These are phyloP conservation scores for Alternaria longipes DNA, from an alignment of 2,329 filamentous ascomycete species.

Conservation along the genomic window DNA sequence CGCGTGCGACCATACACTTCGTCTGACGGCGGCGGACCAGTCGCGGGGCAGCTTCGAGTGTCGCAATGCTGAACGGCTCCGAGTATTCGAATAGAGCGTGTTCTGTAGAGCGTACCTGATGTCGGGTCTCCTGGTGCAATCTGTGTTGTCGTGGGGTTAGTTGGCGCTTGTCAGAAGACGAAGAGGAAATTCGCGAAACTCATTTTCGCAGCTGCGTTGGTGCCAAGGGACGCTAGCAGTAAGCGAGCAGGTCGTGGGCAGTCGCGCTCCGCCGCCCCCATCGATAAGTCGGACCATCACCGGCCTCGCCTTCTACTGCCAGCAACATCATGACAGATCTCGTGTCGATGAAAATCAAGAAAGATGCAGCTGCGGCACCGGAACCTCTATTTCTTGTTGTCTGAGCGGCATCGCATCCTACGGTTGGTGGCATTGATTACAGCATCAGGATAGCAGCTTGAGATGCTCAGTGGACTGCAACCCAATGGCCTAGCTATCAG, in stretches of 20 bases:
- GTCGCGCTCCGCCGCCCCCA: background rate
- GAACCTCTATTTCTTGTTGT: rapidly evolving
- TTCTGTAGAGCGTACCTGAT: slow-evolving; percentile 42
- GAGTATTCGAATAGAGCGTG: slow-evolving; percentile 16
- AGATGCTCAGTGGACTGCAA: background rate
- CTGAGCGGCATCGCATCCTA: background rate
- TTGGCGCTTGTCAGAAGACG: slow-evolving; percentile 36
- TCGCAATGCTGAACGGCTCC: slow-evolving; percentile 29
- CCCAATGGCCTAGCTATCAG: background rate
- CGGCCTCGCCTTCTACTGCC: background rate
- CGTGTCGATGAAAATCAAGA: no score
- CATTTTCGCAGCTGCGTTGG: slow-evolving; percentile 20
- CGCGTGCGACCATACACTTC: slow-evolving; percentile 35
- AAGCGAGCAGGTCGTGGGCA: slow-evolving; percentile 14
- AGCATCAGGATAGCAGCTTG: background rate
- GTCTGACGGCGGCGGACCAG: slow-evolving; percentile 17
- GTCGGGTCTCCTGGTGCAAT: slow-evolving; percentile 50
- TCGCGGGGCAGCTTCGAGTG: slow-evolving; percentile 20
- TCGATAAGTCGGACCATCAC: background rate
- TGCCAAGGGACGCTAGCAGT: slow-evolving; percentile 20
- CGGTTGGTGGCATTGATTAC: background rate
- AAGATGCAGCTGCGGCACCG: background rate
- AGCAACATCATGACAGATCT: background rate
- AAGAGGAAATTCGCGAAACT: slow-evolving; percentile 27
- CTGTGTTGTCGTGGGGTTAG: slow-evolving; percentile 47